Conservation (phyloP, 2,329 filamentous ascomycete genomes). For the Trichoderma citrinoviride region DNA sequence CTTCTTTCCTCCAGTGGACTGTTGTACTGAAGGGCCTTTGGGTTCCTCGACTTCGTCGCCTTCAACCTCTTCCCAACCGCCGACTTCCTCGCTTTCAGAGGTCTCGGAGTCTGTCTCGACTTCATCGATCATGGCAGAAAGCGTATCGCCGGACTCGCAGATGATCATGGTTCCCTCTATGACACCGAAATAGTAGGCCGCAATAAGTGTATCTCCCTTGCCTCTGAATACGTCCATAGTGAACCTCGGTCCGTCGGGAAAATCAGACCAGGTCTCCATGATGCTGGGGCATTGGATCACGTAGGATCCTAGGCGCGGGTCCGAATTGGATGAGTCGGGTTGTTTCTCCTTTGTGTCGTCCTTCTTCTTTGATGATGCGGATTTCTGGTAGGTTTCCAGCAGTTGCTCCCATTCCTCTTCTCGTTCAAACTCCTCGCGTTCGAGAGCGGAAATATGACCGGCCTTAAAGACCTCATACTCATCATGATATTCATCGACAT, state of each 20-base stretch:
- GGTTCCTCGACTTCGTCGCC: not conserved
- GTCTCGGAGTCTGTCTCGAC: not conserved
- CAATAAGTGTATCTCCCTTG: not conserved
- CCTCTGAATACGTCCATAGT: not conserved
- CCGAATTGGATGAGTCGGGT: not conserved
- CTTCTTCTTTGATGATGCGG: not conserved
- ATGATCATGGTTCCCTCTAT: constrained; percentile 2
- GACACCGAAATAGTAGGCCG: not conserved
- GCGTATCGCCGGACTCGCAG: not conserved
- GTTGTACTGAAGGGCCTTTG: not conserved
- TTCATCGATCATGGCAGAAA: not conserved
- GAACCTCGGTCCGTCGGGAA: not conserved
- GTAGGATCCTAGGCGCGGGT: constrained; percentile 3
- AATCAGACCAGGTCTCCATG: not conserved
- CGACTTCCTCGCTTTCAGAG: not conserved
- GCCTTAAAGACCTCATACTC: no score
- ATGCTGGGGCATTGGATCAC: not conserved
- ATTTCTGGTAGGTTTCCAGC: not conserved
- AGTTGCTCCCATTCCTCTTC: not conserved
- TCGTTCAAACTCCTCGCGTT: no score
- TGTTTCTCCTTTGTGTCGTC: not conserved
- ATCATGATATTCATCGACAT: no score
- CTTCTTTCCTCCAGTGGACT: not conserved
- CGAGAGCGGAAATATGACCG: no score
- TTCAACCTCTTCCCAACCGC: not conserved